Percentiles rank a stretch among this genome's conserved stretches.
phyloP scores from a whole-genome alignment of 208 protist species.

The Phytomonas francai region DNA sequence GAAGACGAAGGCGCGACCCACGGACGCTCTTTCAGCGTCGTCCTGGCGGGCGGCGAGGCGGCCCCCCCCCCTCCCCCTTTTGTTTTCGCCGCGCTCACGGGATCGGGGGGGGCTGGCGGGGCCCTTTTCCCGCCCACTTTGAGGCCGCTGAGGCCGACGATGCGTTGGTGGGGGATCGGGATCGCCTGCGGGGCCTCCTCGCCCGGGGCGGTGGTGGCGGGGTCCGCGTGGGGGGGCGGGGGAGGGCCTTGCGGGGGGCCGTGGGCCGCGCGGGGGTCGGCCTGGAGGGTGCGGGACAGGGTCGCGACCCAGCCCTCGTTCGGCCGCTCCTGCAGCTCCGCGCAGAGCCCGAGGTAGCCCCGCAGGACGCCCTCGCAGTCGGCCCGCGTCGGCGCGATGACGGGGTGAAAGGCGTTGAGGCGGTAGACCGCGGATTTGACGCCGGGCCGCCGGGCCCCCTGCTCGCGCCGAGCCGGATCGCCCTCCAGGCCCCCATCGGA shows the following conservation, averaged over 20 bases:
- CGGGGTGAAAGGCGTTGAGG: neutral
- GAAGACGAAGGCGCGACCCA: too few relatives aligned
- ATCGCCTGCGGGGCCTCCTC: constrained; percentile 8
- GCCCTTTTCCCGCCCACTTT: neutral
- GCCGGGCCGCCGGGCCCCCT: constrained; percentile 4
- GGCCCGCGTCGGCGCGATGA: constrained; percentile 6
- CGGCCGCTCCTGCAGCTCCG: constrained; percentile 46
- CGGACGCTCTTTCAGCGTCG: neutral
- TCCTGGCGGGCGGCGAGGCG: neutral
- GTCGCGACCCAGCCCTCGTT: constrained; percentile 44
- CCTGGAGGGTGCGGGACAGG: constrained; percentile 5
- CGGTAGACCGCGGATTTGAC: constrained; percentile 10
- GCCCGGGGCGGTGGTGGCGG: neutral
- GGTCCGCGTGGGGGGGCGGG: neutral
- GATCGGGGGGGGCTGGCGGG: too few relatives aligned
- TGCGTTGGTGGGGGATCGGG: constrained; percentile 15
- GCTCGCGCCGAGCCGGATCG: constrained; percentile 10
- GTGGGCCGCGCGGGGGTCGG: neutral
- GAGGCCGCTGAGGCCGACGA: constrained; percentile 24
- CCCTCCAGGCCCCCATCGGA: too few relatives aligned
- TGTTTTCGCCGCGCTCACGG: too few relatives aligned
- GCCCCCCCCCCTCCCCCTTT: neutral
- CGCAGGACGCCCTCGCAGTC: constrained; percentile 28
- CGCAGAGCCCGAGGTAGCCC: constrained; percentile 42
- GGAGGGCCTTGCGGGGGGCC: neutral